Conservation (phyloP, 257 asterid genomes). For the Asclepias syriaca region DNA sequence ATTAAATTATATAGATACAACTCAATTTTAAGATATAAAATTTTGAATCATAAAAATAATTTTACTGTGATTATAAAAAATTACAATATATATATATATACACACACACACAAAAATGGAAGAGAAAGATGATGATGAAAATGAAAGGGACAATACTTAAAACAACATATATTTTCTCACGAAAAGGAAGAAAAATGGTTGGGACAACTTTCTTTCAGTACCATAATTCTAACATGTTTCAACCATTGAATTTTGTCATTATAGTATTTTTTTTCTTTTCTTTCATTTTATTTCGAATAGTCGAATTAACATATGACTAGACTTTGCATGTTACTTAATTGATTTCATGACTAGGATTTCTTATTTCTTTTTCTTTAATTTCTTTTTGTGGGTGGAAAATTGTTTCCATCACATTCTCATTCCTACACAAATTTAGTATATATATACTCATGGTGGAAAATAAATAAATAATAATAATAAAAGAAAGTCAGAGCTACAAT, state of each 20-base stretch:
- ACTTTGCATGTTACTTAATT: too few species aligned
- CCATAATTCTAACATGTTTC: neutral
- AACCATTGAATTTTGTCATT: neutral
- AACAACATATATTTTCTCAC: neutral
- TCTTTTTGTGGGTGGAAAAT: too few species aligned
- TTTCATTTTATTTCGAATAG: neutral
- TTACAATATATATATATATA: too few species aligned
- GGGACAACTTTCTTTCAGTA: neutral
- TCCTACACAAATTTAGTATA: too few species aligned
- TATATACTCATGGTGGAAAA: neutral
- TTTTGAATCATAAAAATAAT: too few species aligned
- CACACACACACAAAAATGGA: too few species aligned
- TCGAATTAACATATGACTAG: neutral
- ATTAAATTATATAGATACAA: too few species aligned
- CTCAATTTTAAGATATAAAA: too few species aligned
- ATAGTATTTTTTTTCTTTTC: too few species aligned
- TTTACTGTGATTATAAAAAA: too few species aligned
- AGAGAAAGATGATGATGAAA: neutral
- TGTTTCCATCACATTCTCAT: too few species aligned
- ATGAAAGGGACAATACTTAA: neutral
- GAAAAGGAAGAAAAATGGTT: neutral
- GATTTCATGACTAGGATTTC: neutral
- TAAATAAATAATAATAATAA: neutral
- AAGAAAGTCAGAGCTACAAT: neutral
- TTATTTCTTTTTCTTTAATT: too few species aligned